These are phyloP conservation scores for Nicotiana tabacum DNA, from an alignment of 257 asterid species.

Conservation along the genomic window DNA sequence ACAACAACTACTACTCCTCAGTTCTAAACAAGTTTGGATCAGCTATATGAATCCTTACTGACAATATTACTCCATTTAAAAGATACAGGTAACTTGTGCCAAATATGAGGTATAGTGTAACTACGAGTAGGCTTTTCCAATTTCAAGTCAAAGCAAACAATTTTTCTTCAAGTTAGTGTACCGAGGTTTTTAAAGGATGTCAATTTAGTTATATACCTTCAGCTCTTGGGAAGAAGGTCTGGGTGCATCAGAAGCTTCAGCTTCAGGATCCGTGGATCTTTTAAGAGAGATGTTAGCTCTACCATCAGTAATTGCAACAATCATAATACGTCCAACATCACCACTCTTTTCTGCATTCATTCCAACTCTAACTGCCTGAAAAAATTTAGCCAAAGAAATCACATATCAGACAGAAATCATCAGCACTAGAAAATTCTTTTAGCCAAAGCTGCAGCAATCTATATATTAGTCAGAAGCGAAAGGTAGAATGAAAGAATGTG, in stretches of 20 bases:
- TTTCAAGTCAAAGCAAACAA: too few species aligned
- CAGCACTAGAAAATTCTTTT: not conserved
- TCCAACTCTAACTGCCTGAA: conserved; percentile 94
- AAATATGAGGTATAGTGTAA: too few species aligned
- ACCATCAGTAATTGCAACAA: conserved; percentile 93
- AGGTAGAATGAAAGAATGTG: not conserved
- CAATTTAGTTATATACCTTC: conserved; percentile 39
- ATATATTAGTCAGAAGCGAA: not conserved
- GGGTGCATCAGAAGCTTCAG: conserved; percentile 63
- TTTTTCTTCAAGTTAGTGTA: too few species aligned
- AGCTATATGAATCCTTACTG: too few species aligned
- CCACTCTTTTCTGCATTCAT: conserved; percentile 98
- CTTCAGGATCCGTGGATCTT: conserved; percentile 83
- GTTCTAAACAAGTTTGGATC: too few species aligned
- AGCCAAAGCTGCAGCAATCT: not conserved
- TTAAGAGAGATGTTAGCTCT: conserved; percentile 94
- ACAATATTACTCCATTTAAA: too few species aligned
- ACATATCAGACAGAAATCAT: not conserved
- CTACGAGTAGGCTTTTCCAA: too few species aligned
- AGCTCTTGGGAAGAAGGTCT: conserved; percentile 79
- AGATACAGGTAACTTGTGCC: too few species aligned
- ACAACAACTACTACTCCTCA: too few species aligned
- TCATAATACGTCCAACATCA: conserved; percentile 95
- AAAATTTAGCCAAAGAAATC: conserved; percentile 4
- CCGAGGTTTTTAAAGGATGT: not conserved